Base-by-base conservation (phyloP, 139 green algal species). In the Coelastrella sp. region DNA sequence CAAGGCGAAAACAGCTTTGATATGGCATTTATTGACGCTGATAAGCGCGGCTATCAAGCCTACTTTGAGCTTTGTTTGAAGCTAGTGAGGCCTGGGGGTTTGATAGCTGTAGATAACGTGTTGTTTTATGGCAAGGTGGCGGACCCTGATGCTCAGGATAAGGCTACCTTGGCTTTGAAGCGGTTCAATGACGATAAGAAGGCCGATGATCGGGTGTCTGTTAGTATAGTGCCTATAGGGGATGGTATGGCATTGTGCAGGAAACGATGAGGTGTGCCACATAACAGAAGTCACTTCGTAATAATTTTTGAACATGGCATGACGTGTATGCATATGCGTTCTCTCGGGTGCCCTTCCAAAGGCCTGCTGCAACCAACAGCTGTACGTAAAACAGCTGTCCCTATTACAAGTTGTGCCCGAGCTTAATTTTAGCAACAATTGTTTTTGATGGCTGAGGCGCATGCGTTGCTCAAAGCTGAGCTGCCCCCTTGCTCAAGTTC, bases 41-140 rank as follows among this genome's bases (percentile, higher is more conserved):
- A 99, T 93, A 99, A 99, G 91, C 90, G 96, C 16, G 90, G 80
- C 4, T 99, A 99, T 84, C 74, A 90, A 8, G 82, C 86, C 0
- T 99, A 99, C 83, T 99, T 97, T 88, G 97, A 99, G 92, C 23
- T 93, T 85, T 80, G 96, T 59, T 92, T 99, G 89, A 68, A 95
- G 89, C 92, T 99, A 78, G 91, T 99, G 19, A 93, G 96, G 5
- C 96, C 94, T 0, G 97, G 97, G 0, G 98, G 98, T 5, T 89
- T 99, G 13, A 97, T 99, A 56, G 92, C 95, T 2, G 92, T 99
- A 0, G 98, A 99, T 93, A 99, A 99, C 91, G 95, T 99, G 66
- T 91, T 99, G 58, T 98, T 96, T 88, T 97, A 96, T 65, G 96
- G 95, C 5, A 94, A 93, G 58, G 96, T 98, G 5, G 96, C 92